Conservation (phyloP, 331 rosid species). For the Saraca asoca region DNA sequence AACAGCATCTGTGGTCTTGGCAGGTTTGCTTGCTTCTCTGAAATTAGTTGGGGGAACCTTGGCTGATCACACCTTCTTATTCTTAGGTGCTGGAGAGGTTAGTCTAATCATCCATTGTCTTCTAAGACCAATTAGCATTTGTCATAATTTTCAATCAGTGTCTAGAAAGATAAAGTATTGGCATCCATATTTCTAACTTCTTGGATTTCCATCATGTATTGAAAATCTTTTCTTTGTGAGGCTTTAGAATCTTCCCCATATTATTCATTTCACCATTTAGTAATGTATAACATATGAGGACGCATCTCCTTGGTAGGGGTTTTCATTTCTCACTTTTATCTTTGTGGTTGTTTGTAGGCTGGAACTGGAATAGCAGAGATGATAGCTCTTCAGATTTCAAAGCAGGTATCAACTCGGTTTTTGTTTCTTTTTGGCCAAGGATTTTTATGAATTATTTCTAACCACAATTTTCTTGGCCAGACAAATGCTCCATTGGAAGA, state of each 20-base stretch:
- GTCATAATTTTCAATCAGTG: neutral
- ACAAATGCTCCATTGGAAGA: slow-evolving; percentile 77
- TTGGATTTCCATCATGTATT: neutral
- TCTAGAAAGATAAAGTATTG: neutral
- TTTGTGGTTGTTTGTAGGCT: slow-evolving; percentile 64
- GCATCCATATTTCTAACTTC: slow-evolving; percentile 1
- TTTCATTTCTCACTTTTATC: slow-evolving; percentile 28
- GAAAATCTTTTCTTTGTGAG: slow-evolving; percentile 1
- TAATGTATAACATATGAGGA: neutral
- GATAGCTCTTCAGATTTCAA: slow-evolving; percentile 93
- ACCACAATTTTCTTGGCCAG: slow-evolving; percentile 45
- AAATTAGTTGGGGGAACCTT: slow-evolving; percentile 77
- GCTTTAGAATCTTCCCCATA: neutral
- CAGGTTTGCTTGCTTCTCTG: slow-evolving; percentile 87
- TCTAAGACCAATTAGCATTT: neutral
- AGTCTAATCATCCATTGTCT: slow-evolving; percentile 28
- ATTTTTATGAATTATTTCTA: slow-evolving; percentile 10
- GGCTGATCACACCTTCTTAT: slow-evolving; percentile 83
- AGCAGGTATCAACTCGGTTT: slow-evolving; percentile 51
- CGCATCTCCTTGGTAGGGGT: slow-evolving; percentile 11
- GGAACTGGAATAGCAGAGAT: slow-evolving; percentile 98
- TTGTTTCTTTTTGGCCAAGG: neutral
- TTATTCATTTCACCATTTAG: neutral
- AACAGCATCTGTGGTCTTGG: slow-evolving; percentile 87
- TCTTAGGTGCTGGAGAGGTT: slow-evolving; percentile 98